These are phyloP conservation scores for Clausena lansium DNA, from an alignment of 345 rosid species.

Conservation along the genomic window DNA sequence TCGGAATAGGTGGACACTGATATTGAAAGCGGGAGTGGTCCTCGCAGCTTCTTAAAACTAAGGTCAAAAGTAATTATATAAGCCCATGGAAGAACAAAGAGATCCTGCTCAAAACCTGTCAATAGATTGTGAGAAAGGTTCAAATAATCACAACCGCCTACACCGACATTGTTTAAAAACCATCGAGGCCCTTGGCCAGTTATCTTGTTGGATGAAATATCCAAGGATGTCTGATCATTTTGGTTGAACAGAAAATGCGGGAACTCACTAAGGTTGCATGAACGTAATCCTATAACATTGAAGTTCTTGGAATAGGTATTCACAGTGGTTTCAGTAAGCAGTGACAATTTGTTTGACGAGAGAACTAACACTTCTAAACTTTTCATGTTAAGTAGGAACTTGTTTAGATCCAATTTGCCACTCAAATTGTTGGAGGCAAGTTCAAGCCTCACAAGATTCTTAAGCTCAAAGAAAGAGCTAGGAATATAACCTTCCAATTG, in stretches of 20 bases:
- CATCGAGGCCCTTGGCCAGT: conserved; percentile 1
- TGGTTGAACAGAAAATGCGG: conserved; percentile 20
- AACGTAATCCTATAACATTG: not conserved
- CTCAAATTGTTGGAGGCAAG: conserved; percentile 4
- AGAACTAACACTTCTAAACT: not conserved
- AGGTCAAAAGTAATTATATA: not conserved
- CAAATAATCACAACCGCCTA: not conserved
- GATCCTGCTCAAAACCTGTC: conserved; percentile 6
- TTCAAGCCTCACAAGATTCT: not conserved
- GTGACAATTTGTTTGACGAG: conserved; percentile 13
- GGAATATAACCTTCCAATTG: conserved; percentile 23
- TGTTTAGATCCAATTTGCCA: conserved; percentile 13
- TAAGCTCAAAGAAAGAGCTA: not conserved
- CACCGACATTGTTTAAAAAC: not conserved
- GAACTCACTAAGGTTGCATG: conserved; percentile 19
- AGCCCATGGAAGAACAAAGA: not conserved
- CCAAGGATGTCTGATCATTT: not conserved
- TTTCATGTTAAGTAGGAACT: not conserved
- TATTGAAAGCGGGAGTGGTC: not conserved
- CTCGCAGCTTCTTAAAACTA: not conserved
- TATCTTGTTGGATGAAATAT: conserved; percentile 23
- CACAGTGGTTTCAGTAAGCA: not conserved
- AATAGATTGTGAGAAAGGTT: conserved; percentile 6
- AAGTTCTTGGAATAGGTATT: not conserved
- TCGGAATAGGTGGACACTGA: not conserved